phyloP scores from a whole-genome alignment of 345 rosid species.

The Syzygium oleosum region DNA sequence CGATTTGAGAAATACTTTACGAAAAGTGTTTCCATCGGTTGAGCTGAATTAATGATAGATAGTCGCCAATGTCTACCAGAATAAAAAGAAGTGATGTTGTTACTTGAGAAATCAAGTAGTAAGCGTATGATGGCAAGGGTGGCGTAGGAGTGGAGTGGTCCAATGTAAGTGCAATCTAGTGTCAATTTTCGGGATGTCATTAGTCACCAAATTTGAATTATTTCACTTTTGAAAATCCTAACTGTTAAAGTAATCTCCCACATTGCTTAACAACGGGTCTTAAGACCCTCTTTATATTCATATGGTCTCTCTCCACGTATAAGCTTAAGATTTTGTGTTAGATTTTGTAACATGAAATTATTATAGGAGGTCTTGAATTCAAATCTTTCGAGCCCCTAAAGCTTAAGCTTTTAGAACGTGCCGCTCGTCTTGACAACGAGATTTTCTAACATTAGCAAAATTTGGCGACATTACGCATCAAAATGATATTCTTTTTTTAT shows the following conservation, averaged over 20 bases:
- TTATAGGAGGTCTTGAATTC: fast-evolving
- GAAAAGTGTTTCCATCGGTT: neutral
- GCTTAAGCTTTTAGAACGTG: neutral
- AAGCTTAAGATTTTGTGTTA: fast-evolving
- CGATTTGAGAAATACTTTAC: too few species aligned
- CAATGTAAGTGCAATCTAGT: neutral
- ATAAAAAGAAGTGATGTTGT: too few species aligned
- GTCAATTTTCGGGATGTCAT: neutral
- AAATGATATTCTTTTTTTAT: neutral
- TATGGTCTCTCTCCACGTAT: too few species aligned
- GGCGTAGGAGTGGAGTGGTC: neutral
- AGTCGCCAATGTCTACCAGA: neutral
- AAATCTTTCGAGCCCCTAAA: too few species aligned
- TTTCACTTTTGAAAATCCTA: too few species aligned
- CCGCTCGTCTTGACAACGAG: neutral
- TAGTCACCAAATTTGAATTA: neutral
- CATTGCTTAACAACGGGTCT: fast-evolving
- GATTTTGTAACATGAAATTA: too few species aligned
- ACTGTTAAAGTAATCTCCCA: too few species aligned
- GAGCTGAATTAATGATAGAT: neutral
- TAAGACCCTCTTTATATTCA: too few species aligned
- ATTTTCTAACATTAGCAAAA: too few species aligned
- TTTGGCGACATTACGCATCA: neutral
- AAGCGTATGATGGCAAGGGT: neutral
- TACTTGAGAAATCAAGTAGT: neutral